Evolutionary conservation across 306 rosid genomes (phyloP).

Genomic region (Erythrophleum fordii): DNA sequence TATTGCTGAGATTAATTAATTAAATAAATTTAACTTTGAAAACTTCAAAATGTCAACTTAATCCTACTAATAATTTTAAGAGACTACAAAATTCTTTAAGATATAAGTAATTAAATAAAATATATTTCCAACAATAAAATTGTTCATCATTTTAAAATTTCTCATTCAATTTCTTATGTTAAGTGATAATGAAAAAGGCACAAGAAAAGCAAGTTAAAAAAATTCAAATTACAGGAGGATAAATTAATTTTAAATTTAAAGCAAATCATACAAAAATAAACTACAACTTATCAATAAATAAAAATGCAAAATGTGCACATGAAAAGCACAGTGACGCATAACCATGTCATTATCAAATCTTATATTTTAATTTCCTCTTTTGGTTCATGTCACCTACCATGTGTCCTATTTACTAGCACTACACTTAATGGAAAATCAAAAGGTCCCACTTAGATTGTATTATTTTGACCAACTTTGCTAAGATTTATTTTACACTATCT

Average conservation of each 20-base stretch:
- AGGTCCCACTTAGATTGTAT: constrained; percentile 2
- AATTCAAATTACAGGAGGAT: not conserved
- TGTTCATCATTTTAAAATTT: not conserved
- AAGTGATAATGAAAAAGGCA: not conserved
- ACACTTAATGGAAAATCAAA: not conserved
- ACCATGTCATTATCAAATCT: not conserved
- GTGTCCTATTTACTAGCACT: not conserved
- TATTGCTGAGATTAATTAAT: too few species aligned
- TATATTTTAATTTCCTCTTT: not conserved
- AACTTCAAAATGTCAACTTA: too few species aligned
- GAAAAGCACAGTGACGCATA: not conserved
- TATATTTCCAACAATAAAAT: too few species aligned
- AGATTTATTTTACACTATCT: too few species aligned
- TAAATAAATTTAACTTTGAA: too few species aligned
- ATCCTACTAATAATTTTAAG: too few species aligned
- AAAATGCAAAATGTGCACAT: not conserved
- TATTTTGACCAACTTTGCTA: not conserved
- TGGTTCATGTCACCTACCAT: not conserved
- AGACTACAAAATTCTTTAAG: too few species aligned
- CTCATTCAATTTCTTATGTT: not conserved
- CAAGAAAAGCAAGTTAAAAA: too few species aligned
- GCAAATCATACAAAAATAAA: not conserved
- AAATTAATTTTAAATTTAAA: not conserved
- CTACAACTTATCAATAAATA: not conserved
- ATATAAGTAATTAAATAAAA: too few species aligned